These are phyloP conservation scores for Eimeria tenella DNA, from an alignment of 169 alveolate genomes.

Conservation along the genomic window DNA sequence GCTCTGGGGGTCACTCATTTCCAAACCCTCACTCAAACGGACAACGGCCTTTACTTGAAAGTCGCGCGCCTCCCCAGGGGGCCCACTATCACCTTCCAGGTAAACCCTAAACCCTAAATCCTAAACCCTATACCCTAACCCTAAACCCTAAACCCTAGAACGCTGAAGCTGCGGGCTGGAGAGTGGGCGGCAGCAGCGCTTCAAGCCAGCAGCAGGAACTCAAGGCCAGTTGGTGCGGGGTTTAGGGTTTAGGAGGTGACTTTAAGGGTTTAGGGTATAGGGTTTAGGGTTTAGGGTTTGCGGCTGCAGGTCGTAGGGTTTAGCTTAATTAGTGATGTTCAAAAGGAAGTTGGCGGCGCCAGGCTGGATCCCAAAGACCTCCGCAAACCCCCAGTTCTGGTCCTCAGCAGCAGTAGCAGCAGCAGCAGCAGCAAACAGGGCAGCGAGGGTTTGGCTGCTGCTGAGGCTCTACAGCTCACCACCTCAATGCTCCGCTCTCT, in stretches of 20 bases:
- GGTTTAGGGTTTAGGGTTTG: slow-evolving; percentile 26
- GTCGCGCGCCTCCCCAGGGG: slow-evolving; percentile 82
- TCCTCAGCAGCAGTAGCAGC: slow-evolving; percentile 79
- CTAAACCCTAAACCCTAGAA: neutral
- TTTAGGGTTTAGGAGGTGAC: neutral
- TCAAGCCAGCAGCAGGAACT: too few species aligned
- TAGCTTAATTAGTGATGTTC: slow-evolving; percentile 80
- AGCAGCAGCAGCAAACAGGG: neutral
- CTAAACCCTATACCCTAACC: neutral
- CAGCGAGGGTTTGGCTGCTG: neutral
- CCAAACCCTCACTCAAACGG: slow-evolving; percentile 82
- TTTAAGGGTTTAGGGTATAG: neutral
- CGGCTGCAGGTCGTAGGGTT: slow-evolving; percentile 65
- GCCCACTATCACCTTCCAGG: slow-evolving; percentile 81
- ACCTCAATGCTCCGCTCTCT: slow-evolving; percentile 77
- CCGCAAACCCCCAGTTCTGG: slow-evolving; percentile 81
- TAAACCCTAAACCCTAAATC: slow-evolving; percentile 24
- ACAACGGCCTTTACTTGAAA: slow-evolving; percentile 79
- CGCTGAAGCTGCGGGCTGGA: neutral
- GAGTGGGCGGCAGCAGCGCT: too few species aligned
- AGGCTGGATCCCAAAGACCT: slow-evolving; percentile 80
- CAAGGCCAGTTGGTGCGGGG: too few species aligned
- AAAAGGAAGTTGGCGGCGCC: slow-evolving; percentile 67
- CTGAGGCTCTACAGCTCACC: slow-evolving; percentile 69
- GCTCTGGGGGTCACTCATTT: slow-evolving; percentile 82